Evolutionary conservation across 106 monocot species (phyloP).

Genomic region (Platanthera guangdongensis): DNA sequence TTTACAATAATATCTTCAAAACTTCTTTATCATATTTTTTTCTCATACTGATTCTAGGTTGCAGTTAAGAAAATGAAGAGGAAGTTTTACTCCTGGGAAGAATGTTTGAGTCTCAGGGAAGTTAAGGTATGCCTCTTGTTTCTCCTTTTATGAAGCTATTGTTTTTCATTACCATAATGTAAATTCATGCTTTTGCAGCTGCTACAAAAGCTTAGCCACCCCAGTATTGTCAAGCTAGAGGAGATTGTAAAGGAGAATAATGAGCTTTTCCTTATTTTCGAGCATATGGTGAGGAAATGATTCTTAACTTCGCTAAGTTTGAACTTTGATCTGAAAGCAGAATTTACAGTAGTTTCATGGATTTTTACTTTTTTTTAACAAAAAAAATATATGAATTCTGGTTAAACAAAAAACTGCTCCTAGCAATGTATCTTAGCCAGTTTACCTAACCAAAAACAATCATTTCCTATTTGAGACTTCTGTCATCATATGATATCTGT

Average conservation of each 20-base stretch:
- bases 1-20: not conserved
- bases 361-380: not conserved
- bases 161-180: not conserved
- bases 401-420: not conserved
- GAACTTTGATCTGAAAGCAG: not conserved
- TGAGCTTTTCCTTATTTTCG: conserved; percentile 74
- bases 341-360: not conserved
- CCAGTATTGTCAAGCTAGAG: conserved; percentile 71
- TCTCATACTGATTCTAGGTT: conserved; percentile 40
- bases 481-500: too few relatives aligned
- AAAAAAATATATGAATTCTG: not conserved
- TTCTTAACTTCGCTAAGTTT: not conserved
- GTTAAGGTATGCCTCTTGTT: conserved; percentile 42
- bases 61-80: conserved; percentile 91
- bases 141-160: not conserved
- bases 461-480: not conserved
- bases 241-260: conserved; percentile 59
- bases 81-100: conserved; percentile 71
- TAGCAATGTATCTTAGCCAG: not conserved
- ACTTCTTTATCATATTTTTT: not conserved
- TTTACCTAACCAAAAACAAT: not conserved
- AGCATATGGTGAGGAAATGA: conserved; percentile 50
- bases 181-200: conserved; percentile 28
- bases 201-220: conserved; percentile 56
- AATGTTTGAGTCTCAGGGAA: conserved; percentile 70